phyloP scores from a whole-genome alignment of 2,329 filamentous ascomycete genomes.

The Dothidotthia symphoricarpi region DNA sequence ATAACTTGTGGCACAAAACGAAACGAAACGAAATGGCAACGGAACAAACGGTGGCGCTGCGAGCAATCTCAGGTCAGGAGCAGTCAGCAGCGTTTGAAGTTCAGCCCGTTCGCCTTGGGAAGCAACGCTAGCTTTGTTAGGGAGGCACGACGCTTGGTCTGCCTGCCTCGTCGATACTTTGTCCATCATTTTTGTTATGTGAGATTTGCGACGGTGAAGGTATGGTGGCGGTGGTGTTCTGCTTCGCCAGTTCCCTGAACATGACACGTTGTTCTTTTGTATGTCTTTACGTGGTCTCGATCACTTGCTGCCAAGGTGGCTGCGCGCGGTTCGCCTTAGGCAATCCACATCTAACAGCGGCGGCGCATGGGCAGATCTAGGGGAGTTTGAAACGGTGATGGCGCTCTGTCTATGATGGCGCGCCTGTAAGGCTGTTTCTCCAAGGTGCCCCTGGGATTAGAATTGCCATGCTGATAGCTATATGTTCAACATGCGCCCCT shows the following conservation, averaged over 20 bases:
- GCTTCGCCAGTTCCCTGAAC: too few relatives aligned
- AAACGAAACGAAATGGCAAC: too few relatives aligned
- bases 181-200: too few relatives aligned
- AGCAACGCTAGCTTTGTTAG: too few relatives aligned
- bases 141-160: too few relatives aligned
- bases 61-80: slow-evolving; percentile 31
- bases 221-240: too few relatives aligned
- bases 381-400: slow-evolving; percentile 11
- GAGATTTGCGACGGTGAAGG: too few relatives aligned
- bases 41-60: too few relatives aligned
- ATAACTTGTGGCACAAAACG: too few relatives aligned
- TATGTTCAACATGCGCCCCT: slow-evolving; percentile 19
- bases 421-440: slow-evolving; percentile 10
- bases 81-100: slow-evolving; percentile 29
- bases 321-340: slow-evolving; percentile 24
- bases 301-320: slow-evolving; percentile 11
- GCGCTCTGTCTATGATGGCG: slow-evolving; percentile 13
- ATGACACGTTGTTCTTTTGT: too few relatives aligned
- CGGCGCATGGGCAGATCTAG: slow-evolving; percentile 16
- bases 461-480: slow-evolving; percentile 14
- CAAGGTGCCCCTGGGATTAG: slow-evolving; percentile 18
- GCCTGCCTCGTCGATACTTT: too few relatives aligned
- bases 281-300: background rate
- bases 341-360: slow-evolving; percentile 14
- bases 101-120: too few relatives aligned